These are phyloP conservation scores for Penium margaritaceum DNA, from an alignment of 139 green algal species.

Conservation along the genomic window DNA sequence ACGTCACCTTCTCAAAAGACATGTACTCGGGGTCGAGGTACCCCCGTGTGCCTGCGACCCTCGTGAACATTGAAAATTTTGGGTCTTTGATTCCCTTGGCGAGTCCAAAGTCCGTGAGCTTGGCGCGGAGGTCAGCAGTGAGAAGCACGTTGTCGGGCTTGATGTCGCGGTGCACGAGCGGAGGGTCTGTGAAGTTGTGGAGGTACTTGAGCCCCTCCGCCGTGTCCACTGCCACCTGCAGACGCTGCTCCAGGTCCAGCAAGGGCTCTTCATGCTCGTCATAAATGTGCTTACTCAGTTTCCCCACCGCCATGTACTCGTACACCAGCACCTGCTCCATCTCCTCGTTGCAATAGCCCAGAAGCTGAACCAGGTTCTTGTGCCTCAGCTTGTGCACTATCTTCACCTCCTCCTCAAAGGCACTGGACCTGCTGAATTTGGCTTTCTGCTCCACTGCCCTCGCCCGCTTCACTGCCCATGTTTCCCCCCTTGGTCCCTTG, in stretches of 20 bases:
- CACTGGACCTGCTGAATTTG: too few relatives aligned
- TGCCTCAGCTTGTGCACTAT: too few relatives aligned
- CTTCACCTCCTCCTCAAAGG: too few relatives aligned
- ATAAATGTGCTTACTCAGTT: constrained; percentile 24
- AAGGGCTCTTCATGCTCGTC: too few relatives aligned
- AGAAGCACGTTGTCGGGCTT: constrained; percentile 54
- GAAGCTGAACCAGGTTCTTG: constrained; percentile 27
- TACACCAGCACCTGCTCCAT: constrained; percentile 30
- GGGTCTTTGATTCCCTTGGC: background rate
- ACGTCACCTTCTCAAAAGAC: constrained; percentile 5
- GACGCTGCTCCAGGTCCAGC: constrained; percentile 1
- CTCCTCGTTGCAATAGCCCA: constrained; percentile 38
- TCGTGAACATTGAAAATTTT: constrained; percentile 8
- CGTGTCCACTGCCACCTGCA: background rate
- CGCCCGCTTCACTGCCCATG: too few relatives aligned
- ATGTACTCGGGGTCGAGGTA: constrained; percentile 42
- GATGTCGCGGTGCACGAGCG: constrained; percentile 50
- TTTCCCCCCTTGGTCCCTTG: too few relatives aligned
- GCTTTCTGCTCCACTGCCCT: too few relatives aligned
- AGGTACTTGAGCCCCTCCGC: constrained; percentile 35
- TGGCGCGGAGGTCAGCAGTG: constrained; percentile 11
- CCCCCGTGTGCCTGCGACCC: constrained; percentile 30
- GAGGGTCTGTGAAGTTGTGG: constrained; percentile 19
- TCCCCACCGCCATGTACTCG: constrained; percentile 39
- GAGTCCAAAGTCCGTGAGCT: constrained; percentile 10